Evolutionary conservation across 106 monocot species (phyloP).

Genomic region (Dendrobium officinale): DNA sequence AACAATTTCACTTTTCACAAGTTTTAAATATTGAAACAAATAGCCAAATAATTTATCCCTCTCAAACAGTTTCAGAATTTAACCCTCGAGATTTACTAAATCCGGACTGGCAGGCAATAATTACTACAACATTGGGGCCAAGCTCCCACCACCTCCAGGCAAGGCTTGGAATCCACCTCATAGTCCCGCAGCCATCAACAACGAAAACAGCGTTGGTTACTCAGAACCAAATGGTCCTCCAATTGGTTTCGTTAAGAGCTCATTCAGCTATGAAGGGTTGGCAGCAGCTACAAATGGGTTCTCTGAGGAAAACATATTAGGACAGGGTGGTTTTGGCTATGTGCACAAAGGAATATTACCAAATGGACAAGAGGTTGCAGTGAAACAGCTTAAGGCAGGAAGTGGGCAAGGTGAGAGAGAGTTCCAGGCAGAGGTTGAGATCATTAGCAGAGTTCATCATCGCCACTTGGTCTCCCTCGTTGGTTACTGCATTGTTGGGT

Average conservation of each 20-base stretch:
- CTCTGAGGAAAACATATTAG: slow-evolving; percentile 52
- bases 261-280: slow-evolving; percentile 72
- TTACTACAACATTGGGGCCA: slow-evolving; percentile 16
- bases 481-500: slow-evolving; percentile 68
- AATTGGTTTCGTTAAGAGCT: slow-evolving; percentile 64
- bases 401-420: slow-evolving; percentile 81
- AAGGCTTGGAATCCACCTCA: slow-evolving; percentile 14
- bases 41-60: neutral
- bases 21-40: neutral
- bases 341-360: slow-evolving; percentile 75
- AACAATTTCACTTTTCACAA: too few species aligned
- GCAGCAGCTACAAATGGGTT: slow-evolving; percentile 54
- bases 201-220: slow-evolving; percentile 32
- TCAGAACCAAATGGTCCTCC: slow-evolving; percentile 42
- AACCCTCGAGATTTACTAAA: too few species aligned
- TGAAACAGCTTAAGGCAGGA: slow-evolving; percentile 77
- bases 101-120: neutral
- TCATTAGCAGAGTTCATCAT: slow-evolving; percentile 88
- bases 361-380: slow-evolving; percentile 71
- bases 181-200: neutral
- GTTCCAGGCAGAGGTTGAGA: slow-evolving; percentile 92
- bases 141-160: slow-evolving; percentile 30
- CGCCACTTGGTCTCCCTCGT: slow-evolving; percentile 83
- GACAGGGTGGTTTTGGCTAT: slow-evolving; percentile 85
- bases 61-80: too few species aligned